phyloP scores from a whole-genome alignment of 73 alveolate genomes.

The Durusdinium trenchii region DNA sequence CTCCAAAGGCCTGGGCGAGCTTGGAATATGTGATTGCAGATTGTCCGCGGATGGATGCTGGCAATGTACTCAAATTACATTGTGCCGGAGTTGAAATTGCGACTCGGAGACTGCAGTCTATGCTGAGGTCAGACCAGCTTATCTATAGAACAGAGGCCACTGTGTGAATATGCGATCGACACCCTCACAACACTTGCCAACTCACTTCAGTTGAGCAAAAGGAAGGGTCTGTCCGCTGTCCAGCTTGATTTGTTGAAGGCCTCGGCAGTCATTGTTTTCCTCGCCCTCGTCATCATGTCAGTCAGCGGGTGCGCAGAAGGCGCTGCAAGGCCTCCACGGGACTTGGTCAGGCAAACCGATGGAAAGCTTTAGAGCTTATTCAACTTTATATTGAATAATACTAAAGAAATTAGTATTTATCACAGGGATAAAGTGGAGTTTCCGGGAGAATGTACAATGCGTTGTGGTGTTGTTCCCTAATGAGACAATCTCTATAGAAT shows the following conservation, averaged over 20 bases:
- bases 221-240: not conserved
- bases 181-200: not conserved
- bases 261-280: conserved; percentile 57
- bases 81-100: not conserved
- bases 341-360: no score
- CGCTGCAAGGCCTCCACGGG: conserved; percentile 71
- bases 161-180: not conserved
- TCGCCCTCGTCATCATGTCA: conserved; percentile 79
- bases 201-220: not conserved
- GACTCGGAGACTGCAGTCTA: not conserved
- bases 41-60: not conserved
- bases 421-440: no score
- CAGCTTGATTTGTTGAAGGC: not conserved
- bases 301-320: conserved; percentile 93
- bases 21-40: conserved; percentile 71
- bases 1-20: conserved; percentile 67
- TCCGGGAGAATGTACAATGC: no score
- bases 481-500: no score
- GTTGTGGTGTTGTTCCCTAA: no score
- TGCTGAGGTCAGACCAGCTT: conserved; percentile 71
- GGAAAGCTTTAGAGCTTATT: no score
- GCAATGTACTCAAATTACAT: not conserved
- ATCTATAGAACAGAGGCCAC: conserved; percentile 90
- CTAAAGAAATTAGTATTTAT: no score
- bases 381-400: no score